These are phyloP conservation scores for Karstenula rhodostoma DNA, from an alignment of 2,329 filamentous ascomycete species.

Conservation along the genomic window DNA sequence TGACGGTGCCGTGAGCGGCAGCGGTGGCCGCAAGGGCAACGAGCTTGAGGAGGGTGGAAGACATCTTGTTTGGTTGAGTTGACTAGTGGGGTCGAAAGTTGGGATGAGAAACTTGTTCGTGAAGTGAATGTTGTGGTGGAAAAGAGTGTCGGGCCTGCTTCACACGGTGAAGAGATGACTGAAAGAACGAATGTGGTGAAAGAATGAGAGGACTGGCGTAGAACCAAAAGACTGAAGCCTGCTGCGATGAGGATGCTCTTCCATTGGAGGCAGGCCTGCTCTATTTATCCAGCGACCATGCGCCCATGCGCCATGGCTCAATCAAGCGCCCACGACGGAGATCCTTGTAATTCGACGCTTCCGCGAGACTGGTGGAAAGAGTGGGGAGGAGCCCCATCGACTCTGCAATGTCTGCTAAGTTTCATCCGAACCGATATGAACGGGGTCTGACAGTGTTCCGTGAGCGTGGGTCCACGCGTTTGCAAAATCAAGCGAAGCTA, in stretches of 20 bases:
- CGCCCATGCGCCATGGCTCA: constrained; percentile 8
- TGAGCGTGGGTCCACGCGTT: constrained; percentile 17
- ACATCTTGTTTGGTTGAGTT: constrained; percentile 33
- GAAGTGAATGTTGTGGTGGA: constrained; percentile 32
- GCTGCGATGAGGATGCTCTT: constrained; percentile 30
- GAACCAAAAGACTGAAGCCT: constrained; percentile 33
- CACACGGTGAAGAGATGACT: constrained; percentile 43
- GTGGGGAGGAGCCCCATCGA: constrained; percentile 10
- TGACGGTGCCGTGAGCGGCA: constrained; percentile 57
- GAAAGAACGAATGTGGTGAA: constrained; percentile 35
- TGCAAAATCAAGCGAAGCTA: neutral
- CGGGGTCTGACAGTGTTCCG: constrained; percentile 26
- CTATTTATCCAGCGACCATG: constrained; percentile 31
- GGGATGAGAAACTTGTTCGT: constrained; percentile 18
- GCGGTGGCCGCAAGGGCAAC: constrained; percentile 51
- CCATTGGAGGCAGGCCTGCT: constrained; percentile 16
- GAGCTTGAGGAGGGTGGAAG: constrained; percentile 37
- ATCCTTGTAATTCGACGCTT: constrained; percentile 8
- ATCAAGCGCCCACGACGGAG: constrained; percentile 12
- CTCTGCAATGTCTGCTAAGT: constrained; percentile 8
- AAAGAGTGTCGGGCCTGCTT: constrained; percentile 46
- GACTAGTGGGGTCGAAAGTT: constrained; percentile 20
- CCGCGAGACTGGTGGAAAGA: constrained; percentile 11
- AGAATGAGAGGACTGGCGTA: constrained; percentile 40
- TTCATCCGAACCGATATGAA: constrained; percentile 35